Evolutionary conservation across 768 basidiomycete genomes (phyloP).

Genomic region (Ramaria sp.): DNA sequence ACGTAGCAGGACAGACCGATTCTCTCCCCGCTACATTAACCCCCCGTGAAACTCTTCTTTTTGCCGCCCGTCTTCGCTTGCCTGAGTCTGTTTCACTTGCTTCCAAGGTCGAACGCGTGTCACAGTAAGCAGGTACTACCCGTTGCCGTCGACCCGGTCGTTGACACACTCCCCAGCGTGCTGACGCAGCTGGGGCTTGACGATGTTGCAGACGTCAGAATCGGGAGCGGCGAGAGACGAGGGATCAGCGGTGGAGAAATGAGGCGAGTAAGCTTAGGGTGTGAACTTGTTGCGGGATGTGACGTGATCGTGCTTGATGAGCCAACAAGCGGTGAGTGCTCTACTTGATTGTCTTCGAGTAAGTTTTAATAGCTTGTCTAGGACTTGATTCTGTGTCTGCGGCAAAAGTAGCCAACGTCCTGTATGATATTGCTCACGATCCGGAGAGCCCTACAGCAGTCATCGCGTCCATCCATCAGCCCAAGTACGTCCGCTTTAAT

Average conservation of each 20-base stretch:
- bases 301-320: slow-evolving; percentile 84
- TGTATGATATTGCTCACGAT: slow-evolving; percentile 67
- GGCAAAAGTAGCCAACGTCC: slow-evolving; percentile 62
- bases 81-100: slow-evolving; percentile 55
- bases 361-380: slow-evolving; percentile 13
- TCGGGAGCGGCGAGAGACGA: slow-evolving; percentile 61
- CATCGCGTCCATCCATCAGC: slow-evolving; percentile 83
- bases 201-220: slow-evolving; percentile 56
- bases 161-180: slow-evolving; percentile 24
- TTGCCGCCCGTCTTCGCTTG: slow-evolving; percentile 76
- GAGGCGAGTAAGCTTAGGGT: slow-evolving; percentile 79
- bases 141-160: background rate
- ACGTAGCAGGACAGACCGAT: slow-evolving; percentile 56
- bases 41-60: slow-evolving; percentile 70
- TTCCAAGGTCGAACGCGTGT: slow-evolving; percentile 57
- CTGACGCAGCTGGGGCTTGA: slow-evolving; percentile 72
- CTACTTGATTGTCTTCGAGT: slow-evolving; percentile 9
- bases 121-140: slow-evolving; percentile 21
- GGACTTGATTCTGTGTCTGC: slow-evolving; percentile 87
- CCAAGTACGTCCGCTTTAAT: slow-evolving; percentile 37
- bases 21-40: slow-evolving; percentile 72
- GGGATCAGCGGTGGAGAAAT: slow-evolving; percentile 92
- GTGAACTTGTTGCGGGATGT: slow-evolving; percentile 78
- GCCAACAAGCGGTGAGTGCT: slow-evolving; percentile 46
- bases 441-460: slow-evolving; percentile 62